Evolutionary conservation across 176 grass and related monocot genomes (phyloP).

Genomic region (Rhynchospora pubera): DNA sequence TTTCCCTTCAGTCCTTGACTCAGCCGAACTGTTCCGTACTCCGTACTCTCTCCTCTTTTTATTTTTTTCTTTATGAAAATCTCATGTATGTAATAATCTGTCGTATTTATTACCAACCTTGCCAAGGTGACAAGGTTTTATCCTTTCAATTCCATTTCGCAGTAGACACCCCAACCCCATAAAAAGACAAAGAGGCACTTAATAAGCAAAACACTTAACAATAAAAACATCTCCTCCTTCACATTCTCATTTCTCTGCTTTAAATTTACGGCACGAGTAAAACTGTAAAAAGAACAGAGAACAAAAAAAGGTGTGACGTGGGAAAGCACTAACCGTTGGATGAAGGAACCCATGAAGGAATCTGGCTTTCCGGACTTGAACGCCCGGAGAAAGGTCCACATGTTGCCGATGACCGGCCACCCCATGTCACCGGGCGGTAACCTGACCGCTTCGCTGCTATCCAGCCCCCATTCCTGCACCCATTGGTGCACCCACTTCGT

Average conservation of each 20-base stretch:
- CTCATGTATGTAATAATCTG: too few relatives aligned
- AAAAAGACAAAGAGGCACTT: neutral
- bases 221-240: too few relatives aligned
- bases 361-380: slow-evolving; percentile 76
- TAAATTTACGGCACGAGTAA: neutral
- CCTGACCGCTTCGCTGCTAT: slow-evolving; percentile 12
- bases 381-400: slow-evolving; percentile 72
- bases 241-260: neutral
- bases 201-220: neutral
- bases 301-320: neutral
- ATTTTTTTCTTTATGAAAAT: too few relatives aligned
- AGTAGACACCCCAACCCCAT: neutral
- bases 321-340: slow-evolving; percentile 32
- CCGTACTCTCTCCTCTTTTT: too few relatives aligned
- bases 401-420: slow-evolving; percentile 75
- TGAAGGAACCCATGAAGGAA: slow-evolving; percentile 64
- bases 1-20: too few relatives aligned
- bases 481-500: slow-evolving; percentile 38
- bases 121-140: too few relatives aligned
- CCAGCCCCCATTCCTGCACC: slow-evolving; percentile 33
- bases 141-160: neutral
- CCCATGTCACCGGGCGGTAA: slow-evolving; percentile 89
- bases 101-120: too few relatives aligned
- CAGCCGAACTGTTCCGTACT: too few relatives aligned
- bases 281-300: neutral